Conservation (phyloP, 192 early-diverging fungal genomes). For the Coemansia sp. region DNA sequence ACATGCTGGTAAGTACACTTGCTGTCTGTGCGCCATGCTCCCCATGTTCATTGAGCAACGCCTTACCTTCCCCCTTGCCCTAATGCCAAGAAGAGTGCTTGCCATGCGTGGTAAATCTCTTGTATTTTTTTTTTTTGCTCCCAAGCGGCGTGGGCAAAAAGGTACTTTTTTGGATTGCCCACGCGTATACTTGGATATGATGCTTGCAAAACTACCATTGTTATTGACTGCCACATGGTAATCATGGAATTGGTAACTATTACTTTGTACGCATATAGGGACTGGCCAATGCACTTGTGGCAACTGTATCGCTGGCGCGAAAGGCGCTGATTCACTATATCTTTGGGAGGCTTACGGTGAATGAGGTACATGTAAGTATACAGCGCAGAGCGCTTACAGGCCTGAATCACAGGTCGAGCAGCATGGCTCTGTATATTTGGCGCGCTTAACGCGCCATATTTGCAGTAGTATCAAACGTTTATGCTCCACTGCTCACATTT, state of each 20-base stretch:
- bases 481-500: not conserved
- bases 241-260: not conserved
- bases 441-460: not conserved
- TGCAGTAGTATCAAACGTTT: not conserved
- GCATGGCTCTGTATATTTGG: not conserved
- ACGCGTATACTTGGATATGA: conserved; percentile 11
- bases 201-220: not conserved
- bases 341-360: conserved; percentile 44
- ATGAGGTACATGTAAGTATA: conserved; percentile 54
- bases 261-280: conserved; percentile 30
- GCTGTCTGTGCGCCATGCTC: not conserved
- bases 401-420: not conserved
- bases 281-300: conserved; percentile 52
- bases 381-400: not conserved
- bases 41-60: conserved; percentile 4
- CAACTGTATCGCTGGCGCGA: conserved; percentile 45
- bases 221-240: conserved; percentile 8
- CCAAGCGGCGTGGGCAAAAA: not conserved
- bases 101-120: not conserved
- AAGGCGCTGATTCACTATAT: conserved; percentile 50
- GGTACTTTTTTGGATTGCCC: not conserved
- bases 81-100: conserved; percentile 1
- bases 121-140: not conserved
- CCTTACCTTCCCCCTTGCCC: not conserved
- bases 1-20: conserved; percentile 42